Base-by-base conservation (phyloP, 2,329 filamentous ascomycete genomes). In the Arthrinium puccinioides region DNA sequence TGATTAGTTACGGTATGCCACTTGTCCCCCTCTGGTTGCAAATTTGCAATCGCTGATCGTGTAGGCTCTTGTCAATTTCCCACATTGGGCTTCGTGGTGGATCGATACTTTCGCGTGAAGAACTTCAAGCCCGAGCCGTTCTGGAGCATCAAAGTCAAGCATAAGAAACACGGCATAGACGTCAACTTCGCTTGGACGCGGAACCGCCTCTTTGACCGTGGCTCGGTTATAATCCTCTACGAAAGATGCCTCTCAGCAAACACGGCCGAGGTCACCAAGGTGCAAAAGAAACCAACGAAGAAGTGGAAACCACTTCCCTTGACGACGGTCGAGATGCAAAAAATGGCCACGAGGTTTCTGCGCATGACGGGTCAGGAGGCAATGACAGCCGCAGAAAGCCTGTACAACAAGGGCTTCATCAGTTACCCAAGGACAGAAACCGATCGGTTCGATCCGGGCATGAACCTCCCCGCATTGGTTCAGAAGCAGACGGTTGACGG, bases 351-450 rank as follows among this genome's bases (percentile, higher is more conserved):
- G 46, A 76, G 81, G 20, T 87, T 94, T 52, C 72, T 98, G 18
- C 79, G 80, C n/a, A 87, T 98, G 80, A 87, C 82, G 45, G 89
- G 89, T 64, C 84, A 94, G 50, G 75, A 83, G 42, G 87, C 94
- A 30, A 96, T 98, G 89, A 82, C 74, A 33, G 70, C 83, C 18
- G 92, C 92, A 5, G 92, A 98, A 60, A 69, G 70, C 5, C 74
- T 98, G 3, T 98, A 98, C 66, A 89, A 88, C 32, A 88, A 84
- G 59, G 92, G 92, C 0, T 97, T 89, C 63, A 95, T 98, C 61
- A 96, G 89, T 60, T 98, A 98, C 60, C 92, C 92, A 2, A 81
- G 92, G 61, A 98, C 92, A 0, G 92, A 98, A 60, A 98, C 92
- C 0, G 92, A 98, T 59, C 84, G 90, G 21, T 98, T 97, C 54